phyloP scores from a whole-genome alignment of 768 basidiomycete genomes.

The Kockovaella imperatae region DNA sequence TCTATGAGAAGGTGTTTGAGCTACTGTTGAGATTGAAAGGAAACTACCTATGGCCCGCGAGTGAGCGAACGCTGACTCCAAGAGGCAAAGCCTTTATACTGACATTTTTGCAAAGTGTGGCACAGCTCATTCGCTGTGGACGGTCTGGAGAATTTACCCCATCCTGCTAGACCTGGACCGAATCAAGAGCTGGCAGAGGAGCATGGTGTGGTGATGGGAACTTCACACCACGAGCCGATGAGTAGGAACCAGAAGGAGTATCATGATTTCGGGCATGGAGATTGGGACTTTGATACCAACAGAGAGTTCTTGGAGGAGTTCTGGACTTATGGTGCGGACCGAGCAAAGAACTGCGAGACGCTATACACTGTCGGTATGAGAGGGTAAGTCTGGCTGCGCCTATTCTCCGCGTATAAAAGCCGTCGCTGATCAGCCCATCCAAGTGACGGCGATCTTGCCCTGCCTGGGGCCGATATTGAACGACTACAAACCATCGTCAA shows the following conservation, averaged over 20 bases:
- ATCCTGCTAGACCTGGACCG: slow-evolving; percentile 52
- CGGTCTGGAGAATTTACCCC: slow-evolving; percentile 47
- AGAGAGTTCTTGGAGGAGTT: slow-evolving; percentile 53
- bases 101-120: slow-evolving; percentile 19
- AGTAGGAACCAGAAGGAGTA: slow-evolving; percentile 51
- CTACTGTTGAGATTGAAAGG: slow-evolving; percentile 58
- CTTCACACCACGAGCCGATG: slow-evolving; percentile 64
- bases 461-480: slow-evolving; percentile 54
- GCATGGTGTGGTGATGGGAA: slow-evolving; percentile 62
- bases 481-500: slow-evolving; percentile 51
- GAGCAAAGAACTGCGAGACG: slow-evolving; percentile 55
- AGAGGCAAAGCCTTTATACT: background rate
- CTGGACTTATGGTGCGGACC: slow-evolving; percentile 55
- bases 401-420: slow-evolving; percentile 31
- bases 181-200: slow-evolving; percentile 58
- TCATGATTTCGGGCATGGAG: background rate
- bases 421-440: slow-evolving; percentile 10
- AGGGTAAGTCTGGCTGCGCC: no score
- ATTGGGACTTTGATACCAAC: slow-evolving; percentile 52
- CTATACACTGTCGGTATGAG: slow-evolving; percentile 62
- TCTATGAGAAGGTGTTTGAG: slow-evolving; percentile 52
- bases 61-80: slow-evolving; percentile 15
- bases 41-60: slow-evolving; percentile 61
- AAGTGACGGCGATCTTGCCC: slow-evolving; percentile 23
- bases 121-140: slow-evolving; percentile 22